Evolutionary conservation across 768 basidiomycete genomes (phyloP), one percentile per base, ranked within the genome.

Genomic region (Hypsizygus marmoreus): DNA sequence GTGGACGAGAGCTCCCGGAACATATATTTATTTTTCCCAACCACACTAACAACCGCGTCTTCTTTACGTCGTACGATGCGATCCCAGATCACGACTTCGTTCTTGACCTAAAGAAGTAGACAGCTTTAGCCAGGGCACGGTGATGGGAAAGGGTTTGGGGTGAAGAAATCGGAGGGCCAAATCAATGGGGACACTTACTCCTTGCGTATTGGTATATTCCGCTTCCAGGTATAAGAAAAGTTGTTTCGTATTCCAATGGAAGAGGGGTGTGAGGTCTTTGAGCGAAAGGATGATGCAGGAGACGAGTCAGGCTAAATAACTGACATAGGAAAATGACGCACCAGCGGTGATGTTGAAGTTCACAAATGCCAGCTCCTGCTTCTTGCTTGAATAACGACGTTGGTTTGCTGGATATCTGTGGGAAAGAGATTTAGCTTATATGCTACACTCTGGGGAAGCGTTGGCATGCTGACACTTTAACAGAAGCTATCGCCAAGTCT

Each of bases 201-300:
- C 83, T 63, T 86, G 69, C 0, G 74, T 64, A 43, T 84, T 88
- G 25, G 74, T 75, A 61, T 93, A 95, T 63, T 95, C 91, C 0
- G 89, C 93, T 56, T 84, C 80, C 25, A 95, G 77, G 59, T 90
- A 93, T 10, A 95, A 64, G 63, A 95, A 95, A 9, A 95, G 60
- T 61, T 95, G 93, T 66, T 95, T 95, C n/a, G 93, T 95, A 66
- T 95, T 95, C 92, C 92, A 95, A 67, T 94, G 72, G 69, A 94
- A 95, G 23, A 95, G 73, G 10, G 93, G 81, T 7, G 79, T 72
- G 4, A 95, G 72, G 67, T 95, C 93, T 93, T 52, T 36, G 17
- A 42, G 28, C 22, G 19, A 11, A 33, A 12, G 35, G 29, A 30
- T 20, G 34, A 43, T 40, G 37, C 19, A 42, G n/a, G 9, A 45